Conservation (phyloP, 305 asterid genomes). For the Fraxinus ornus region DNA sequence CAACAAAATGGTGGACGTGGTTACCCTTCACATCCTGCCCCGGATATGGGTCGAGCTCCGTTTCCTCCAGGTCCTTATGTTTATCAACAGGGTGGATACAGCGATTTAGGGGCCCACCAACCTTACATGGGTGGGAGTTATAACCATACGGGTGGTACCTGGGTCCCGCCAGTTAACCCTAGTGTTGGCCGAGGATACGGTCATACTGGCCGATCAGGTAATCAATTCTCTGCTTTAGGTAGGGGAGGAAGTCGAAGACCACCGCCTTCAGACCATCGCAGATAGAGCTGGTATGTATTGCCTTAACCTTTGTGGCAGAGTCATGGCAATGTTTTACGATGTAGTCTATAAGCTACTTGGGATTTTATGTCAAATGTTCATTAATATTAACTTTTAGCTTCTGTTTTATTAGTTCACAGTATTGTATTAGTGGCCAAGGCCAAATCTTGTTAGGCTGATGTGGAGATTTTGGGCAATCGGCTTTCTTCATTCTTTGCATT, state of each 20-base stretch:
- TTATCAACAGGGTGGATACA: conserved; percentile 44
- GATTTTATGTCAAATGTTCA: neutral
- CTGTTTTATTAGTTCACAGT: neutral
- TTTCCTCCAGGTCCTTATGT: conserved; percentile 35
- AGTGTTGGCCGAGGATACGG: conserved; percentile 50
- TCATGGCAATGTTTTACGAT: conserved; percentile 19
- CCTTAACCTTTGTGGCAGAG: neutral
- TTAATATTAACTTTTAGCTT: neutral
- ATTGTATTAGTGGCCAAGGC: neutral
- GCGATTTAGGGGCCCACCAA: conserved; percentile 31
- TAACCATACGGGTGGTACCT: conserved; percentile 28
- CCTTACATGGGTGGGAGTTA: conserved; percentile 33
- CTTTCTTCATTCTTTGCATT: neutral
- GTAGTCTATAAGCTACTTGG: neutral
- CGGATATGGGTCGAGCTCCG: conserved; percentile 34
- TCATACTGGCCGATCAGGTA: conserved; percentile 49
- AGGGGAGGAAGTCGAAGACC: conserved; percentile 67
- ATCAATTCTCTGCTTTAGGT: conserved; percentile 58
- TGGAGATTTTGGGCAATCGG: neutral
- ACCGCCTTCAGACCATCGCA: conserved; percentile 50
- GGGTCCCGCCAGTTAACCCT: conserved; percentile 40
- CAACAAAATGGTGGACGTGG: conserved; percentile 35
- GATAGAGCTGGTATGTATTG: conserved; percentile 24
- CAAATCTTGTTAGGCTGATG: neutral
- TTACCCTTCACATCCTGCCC: conserved; percentile 43